Base-by-base conservation (phyloP, 2,329 filamentous ascomycete species). In the Colletotrichum lindemuthianum region DNA sequence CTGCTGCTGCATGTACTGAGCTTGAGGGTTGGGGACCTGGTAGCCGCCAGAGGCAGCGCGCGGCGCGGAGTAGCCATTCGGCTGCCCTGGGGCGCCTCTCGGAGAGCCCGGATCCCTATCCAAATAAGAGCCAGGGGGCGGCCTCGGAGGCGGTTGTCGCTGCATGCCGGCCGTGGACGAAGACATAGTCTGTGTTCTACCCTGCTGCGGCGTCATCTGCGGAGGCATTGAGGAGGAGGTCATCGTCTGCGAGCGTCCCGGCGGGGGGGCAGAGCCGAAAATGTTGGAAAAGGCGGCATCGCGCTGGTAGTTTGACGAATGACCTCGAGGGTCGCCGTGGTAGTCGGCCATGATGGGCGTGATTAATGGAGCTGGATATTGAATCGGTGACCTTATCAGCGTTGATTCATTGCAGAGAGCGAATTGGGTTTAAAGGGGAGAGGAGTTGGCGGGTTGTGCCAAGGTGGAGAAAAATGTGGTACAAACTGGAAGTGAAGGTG, bases 231-330 rank as follows among this genome's bases (percentile, higher is more conserved):
- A 85, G 69, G 93, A 90, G 60, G 92, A 93, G 68, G 90, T 96
- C 93, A 98, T 97, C 33, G 95, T 97, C 74, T 97, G 94, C 63
- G 94, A 96, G 76, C 96, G 90, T 63, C 95, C 95, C 49, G 92
- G 88, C 50, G 93, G 93, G 69, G 92, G 93, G 69, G 92, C 86
- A 69, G 89, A 89, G 71, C 95, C 96, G 76, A 98, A 99, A 75
- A 98, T 98, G 80, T 95, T 95, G 70, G 92, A 93, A 78, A 96
- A 99, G 69, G 95, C 96, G 70, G 93, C 92, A 87, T 99, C 94
- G 80, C 96, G 91, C 79, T 96, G 92, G 73, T 83, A 84, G 74
- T 84, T 84, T 68, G 82, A 81, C 59, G 81, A 74, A 83, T 86
- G 84, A 70, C 83, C 80, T 60, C 79, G 77, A 54, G 77, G 77